These are phyloP conservation scores for Didymella keratinophila DNA, from an alignment of 2,329 filamentous ascomycete species.

Conservation along the genomic window DNA sequence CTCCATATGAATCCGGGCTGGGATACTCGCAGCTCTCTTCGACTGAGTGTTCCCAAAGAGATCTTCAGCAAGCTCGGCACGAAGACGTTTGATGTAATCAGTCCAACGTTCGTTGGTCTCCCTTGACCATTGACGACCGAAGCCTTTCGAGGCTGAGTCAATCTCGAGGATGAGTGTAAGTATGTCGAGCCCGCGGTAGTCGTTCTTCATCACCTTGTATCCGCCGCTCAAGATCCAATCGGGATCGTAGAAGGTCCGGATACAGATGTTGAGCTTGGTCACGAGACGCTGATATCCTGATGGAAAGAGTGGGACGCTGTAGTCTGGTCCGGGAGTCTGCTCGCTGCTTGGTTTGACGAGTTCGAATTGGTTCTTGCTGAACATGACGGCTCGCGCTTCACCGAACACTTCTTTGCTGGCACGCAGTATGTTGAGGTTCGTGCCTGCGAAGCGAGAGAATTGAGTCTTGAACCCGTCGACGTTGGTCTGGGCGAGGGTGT, in stretches of 20 bases:
- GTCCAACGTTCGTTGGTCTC: too few species aligned
- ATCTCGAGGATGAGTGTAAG: too few species aligned
- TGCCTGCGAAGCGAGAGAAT: slow-evolving; percentile 25
- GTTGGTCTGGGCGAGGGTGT: slow-evolving; percentile 26
- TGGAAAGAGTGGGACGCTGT: slow-evolving; percentile 34
- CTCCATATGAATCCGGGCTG: too few species aligned
- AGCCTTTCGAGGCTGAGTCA: too few species aligned
- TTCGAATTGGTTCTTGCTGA: slow-evolving; percentile 51
- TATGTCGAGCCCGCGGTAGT: slow-evolving; percentile 37
- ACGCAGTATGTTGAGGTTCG: slow-evolving; percentile 44
- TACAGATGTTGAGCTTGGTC: slow-evolving; percentile 31
- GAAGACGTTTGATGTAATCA: too few species aligned
- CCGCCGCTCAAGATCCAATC: slow-evolving; percentile 33
- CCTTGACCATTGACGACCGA: too few species aligned
- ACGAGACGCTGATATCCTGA: slow-evolving; percentile 28
- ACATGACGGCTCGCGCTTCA: slow-evolving; percentile 53
- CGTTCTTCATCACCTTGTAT: slow-evolving; percentile 29
- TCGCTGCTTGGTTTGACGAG: slow-evolving; percentile 34
- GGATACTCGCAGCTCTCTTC: too few species aligned
- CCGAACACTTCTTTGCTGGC: slow-evolving; percentile 49
- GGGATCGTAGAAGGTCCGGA: slow-evolving; percentile 32
- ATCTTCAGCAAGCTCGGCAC: too few species aligned
- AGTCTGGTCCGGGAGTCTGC: slow-evolving; percentile 30
- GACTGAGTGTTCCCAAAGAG: too few species aligned
- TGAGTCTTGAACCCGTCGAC: slow-evolving; percentile 27